These are phyloP conservation scores for Phytophthora pistaciae DNA, from an alignment of 352 stramenopile genomes.

Conservation along the genomic window DNA sequence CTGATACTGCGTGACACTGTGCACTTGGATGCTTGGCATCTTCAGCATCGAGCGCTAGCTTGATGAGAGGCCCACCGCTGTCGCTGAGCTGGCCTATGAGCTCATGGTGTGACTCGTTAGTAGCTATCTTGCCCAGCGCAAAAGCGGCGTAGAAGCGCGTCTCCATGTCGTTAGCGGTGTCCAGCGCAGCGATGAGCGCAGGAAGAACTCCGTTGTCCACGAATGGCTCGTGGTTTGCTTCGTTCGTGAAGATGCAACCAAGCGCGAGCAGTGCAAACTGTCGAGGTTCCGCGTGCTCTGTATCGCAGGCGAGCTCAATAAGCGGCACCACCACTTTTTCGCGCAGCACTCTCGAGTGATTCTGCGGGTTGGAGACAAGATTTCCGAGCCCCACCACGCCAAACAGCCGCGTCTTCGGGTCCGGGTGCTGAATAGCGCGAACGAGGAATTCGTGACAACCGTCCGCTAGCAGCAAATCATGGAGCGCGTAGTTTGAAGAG, in stretches of 20 bases:
- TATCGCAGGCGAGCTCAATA: conserved; percentile 59
- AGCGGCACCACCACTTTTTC: conserved; percentile 70
- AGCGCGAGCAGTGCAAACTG: conserved; percentile 88
- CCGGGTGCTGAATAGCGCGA: conserved; percentile 59
- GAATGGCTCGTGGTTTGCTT: conserved; percentile 72
- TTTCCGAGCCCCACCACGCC: conserved; percentile 92
- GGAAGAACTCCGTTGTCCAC: conserved; percentile 76
- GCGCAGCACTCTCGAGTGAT: conserved; percentile 77
- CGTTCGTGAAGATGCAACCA: conserved; percentile 83
- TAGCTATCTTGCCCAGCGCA: conserved; percentile 93
- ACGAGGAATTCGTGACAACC: conserved; percentile 87
- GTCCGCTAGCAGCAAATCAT: conserved; percentile 84
- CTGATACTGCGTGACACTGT: conserved; percentile 92
- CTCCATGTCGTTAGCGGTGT: conserved; percentile 82
- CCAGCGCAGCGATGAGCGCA: conserved; percentile 75
- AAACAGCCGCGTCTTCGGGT: conserved; percentile 87
- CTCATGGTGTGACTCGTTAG: conserved; percentile 76
- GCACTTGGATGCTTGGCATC: conserved; percentile 52
- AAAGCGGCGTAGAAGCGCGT: conserved; percentile 95
- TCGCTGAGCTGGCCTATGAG: conserved; percentile 66
- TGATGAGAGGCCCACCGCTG: conserved; percentile 57
- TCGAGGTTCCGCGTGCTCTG: conserved; percentile 52
- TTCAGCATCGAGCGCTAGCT: conserved; percentile 68
- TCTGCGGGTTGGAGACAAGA: conserved; percentile 86
- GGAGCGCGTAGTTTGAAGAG: conserved; percentile 85